These are phyloP conservation scores for Jamesozyma gamospora DNA, from an alignment of 805 yeast species.

Conservation along the genomic window DNA sequence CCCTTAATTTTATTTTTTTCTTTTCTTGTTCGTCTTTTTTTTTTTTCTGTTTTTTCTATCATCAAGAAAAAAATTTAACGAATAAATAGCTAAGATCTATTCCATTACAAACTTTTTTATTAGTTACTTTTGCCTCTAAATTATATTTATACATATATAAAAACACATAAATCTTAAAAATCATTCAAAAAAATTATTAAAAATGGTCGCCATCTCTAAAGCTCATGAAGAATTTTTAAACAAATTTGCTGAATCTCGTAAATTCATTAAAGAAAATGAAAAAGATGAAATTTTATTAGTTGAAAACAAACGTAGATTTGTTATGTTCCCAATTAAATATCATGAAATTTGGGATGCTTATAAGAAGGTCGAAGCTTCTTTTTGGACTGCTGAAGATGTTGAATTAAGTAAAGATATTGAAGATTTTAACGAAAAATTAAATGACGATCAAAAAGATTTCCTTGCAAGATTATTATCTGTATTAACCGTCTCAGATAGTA, in stretches of 20 bases:
- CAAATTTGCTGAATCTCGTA: conserved; percentile 56
- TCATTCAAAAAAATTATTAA: not conserved
- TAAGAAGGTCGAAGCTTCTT: conserved; percentile 96
- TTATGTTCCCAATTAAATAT: conserved; percentile 90
- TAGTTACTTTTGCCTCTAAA: not conserved
- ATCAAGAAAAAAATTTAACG: not conserved
- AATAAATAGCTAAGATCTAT: not conserved
- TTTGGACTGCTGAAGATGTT: conserved; percentile 99
- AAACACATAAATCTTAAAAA: not conserved
- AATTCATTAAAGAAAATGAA: conserved; percentile 58
- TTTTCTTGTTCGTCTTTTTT: not conserved
- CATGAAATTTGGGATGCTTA: conserved; percentile 98
- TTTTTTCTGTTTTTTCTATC: not conserved
- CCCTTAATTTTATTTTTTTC: not conserved
- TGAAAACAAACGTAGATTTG: conserved; percentile 86
- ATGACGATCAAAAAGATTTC: conserved; percentile 83
- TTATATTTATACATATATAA: not conserved
- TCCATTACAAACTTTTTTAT: not conserved
- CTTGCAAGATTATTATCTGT: conserved; percentile 88
- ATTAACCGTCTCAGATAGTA: conserved; percentile 95
- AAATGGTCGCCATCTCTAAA: conserved; percentile 4
- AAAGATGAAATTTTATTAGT: conserved; percentile 77
- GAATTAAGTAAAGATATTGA: conserved; percentile 80
- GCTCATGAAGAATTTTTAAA: conserved; percentile 46
- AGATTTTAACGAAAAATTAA: conserved; percentile 82